Conservation (phyloP, 371 early-diverging fungal species). For the Mucor sp. region DNA sequence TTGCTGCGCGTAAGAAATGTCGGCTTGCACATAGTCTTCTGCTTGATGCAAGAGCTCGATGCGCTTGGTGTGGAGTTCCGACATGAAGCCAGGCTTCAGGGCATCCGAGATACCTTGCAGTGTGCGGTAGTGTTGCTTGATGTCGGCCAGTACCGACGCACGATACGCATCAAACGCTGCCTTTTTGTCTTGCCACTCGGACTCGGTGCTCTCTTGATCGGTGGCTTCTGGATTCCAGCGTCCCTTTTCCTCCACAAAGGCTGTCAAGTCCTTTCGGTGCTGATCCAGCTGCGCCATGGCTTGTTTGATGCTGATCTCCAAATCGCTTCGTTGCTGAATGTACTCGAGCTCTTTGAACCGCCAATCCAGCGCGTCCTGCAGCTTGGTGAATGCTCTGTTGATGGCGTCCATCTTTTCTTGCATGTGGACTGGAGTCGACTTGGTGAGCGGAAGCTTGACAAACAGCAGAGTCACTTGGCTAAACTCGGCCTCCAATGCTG, state of each 20-base stretch:
- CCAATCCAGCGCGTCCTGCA: slow-evolving; percentile 19
- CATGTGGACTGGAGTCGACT: slow-evolving; percentile 20
- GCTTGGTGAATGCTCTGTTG: slow-evolving; percentile 12
- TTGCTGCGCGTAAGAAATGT: slow-evolving; percentile 23
- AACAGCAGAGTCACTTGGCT: slow-evolving; percentile 1
- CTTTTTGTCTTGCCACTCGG: slow-evolving; percentile 6
- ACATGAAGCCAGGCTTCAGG: slow-evolving; percentile 26
- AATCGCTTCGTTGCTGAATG: slow-evolving; percentile 18
- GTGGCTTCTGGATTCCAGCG: slow-evolving; percentile 19
- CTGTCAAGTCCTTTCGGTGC: slow-evolving; percentile 2
- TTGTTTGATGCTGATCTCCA: slow-evolving; percentile 13
- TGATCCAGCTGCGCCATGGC: slow-evolving; percentile 11
- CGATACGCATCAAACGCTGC: background rate
- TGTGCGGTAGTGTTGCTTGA: slow-evolving; percentile 9
- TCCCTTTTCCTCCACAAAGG: slow-evolving; percentile 16
- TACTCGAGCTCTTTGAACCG: slow-evolving; percentile 23
- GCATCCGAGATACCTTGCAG: slow-evolving; percentile 11
- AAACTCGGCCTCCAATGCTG: background rate
- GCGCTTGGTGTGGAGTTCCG: slow-evolving; percentile 29
- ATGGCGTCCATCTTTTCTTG: slow-evolving; percentile 22
- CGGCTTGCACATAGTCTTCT: slow-evolving; percentile 19
- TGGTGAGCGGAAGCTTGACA: slow-evolving; percentile 21
- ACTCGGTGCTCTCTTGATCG: background rate
- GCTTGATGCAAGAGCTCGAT: slow-evolving; percentile 22
- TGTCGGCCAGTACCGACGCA: background rate